A percentile compares a stretch with the other conserved stretches of the same genome.
Evolutionary conservation across 1,139 yeast genomes (phyloP).

Genomic region (Taiozyma sp.): DNA sequence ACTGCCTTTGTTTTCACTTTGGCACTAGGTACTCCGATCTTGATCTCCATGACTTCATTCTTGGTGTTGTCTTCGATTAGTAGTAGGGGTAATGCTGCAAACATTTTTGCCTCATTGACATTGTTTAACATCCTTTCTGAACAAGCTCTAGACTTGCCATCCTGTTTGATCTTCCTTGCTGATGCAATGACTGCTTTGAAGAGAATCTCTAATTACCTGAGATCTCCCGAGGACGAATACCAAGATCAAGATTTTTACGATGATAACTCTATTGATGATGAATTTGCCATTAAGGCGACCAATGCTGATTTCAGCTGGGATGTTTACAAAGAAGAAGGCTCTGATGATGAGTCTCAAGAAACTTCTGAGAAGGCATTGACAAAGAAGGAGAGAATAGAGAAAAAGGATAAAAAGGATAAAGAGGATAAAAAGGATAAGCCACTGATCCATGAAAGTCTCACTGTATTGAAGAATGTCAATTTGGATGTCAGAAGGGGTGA

Average conservation of each 20-base stretch:
- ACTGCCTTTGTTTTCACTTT: constrained; percentile 53
- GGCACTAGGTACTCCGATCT: constrained; percentile 51
- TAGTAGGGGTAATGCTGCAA: constrained; percentile 51
- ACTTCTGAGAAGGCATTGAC: neutral
- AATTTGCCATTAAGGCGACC: constrained; percentile 38
- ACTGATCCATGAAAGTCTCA: constrained; percentile 4
- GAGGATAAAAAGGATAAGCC: constrained; percentile 6
- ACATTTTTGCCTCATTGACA: constrained; percentile 69
- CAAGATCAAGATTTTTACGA: constrained; percentile 21
- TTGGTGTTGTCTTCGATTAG: constrained; percentile 53
- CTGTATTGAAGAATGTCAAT: constrained; percentile 20
- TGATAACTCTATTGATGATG: constrained; percentile 20
- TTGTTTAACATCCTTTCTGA: constrained; percentile 63
- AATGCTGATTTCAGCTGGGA: constrained; percentile 68
- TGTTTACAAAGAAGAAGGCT: constrained; percentile 23
- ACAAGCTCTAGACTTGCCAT: constrained; percentile 64
- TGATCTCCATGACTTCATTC: constrained; percentile 67
- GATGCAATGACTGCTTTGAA: constrained; percentile 57
- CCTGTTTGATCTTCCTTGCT: constrained; percentile 43
- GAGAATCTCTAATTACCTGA: constrained; percentile 49
- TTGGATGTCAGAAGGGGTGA: constrained; percentile 30
- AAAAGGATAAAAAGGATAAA: neutral
- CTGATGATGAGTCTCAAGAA: neutral
- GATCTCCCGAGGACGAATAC: constrained; percentile 27
- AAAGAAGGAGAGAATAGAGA: neutral